A percentile compares a stretch with the other conserved stretches of the same genome.
Evolutionary conservation across 2,329 filamentous ascomycete species (phyloP).

Genomic region (Pyricularia grisea): DNA sequence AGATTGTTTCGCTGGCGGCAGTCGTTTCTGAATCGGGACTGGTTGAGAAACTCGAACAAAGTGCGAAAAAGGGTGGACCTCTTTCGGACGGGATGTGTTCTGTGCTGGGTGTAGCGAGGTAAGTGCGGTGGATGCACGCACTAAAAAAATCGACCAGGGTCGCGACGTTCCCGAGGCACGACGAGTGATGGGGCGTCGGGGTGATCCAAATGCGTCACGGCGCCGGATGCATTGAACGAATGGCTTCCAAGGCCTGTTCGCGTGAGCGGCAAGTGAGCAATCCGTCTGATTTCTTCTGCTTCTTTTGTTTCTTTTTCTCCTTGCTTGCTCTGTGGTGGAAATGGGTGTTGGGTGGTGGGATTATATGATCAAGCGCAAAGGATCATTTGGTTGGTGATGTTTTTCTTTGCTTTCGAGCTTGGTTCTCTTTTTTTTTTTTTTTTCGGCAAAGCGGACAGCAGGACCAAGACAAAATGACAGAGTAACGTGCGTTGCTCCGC

Average conservation of each 20-base stretch:
- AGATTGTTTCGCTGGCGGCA: background rate
- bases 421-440: background rate
- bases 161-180: conserved; percentile 1
- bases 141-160: background rate
- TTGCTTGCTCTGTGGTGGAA: background rate
- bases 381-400: background rate
- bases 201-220: background rate
- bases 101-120: background rate
- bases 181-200: background rate
- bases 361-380: background rate
- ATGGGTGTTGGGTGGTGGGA: background rate
- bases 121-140: background rate
- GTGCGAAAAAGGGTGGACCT: background rate
- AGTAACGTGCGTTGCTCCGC: background rate
- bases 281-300: background rate
- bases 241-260: background rate
- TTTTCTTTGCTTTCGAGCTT: background rate
- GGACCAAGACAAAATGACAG: background rate
- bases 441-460: background rate
- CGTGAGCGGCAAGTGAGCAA: background rate
- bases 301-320: background rate
- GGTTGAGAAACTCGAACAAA: background rate
- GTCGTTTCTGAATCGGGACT: background rate
- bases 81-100: background rate
- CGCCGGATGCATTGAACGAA: background rate